Evolutionary conservation across 352 stramenopile species (phyloP).

Genomic region (Globisporangium carolinianum): DNA sequence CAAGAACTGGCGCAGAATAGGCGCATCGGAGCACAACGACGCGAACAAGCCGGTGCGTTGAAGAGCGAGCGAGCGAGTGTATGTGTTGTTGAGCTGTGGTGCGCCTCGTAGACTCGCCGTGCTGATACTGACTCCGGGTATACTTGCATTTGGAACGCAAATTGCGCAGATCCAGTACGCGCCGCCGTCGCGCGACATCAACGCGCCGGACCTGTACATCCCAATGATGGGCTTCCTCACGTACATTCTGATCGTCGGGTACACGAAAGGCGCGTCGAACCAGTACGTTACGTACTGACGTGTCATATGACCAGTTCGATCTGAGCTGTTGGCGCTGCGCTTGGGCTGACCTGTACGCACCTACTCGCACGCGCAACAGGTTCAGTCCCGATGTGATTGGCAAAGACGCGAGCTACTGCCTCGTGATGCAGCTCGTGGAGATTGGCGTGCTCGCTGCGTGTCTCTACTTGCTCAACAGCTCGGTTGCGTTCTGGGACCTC

Average conservation of each 20-base stretch:
- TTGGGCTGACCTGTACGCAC: slow-evolving; percentile 43
- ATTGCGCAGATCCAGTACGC: slow-evolving; percentile 67
- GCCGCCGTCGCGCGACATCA: slow-evolving; percentile 93
- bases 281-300: slow-evolving; percentile 36
- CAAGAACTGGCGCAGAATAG: slow-evolving; percentile 81
- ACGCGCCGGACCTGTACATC: slow-evolving; percentile 98
- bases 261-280: slow-evolving; percentile 92
- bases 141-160: slow-evolving; percentile 1
- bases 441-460: slow-evolving; percentile 92
- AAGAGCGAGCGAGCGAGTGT: neutral
- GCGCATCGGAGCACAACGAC: slow-evolving; percentile 39
- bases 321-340: too few relatives aligned
- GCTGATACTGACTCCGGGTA: too few relatives aligned
- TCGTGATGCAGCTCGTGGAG: slow-evolving; percentile 88
- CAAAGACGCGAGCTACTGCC: slow-evolving; percentile 89
- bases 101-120: too few relatives aligned
- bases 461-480: slow-evolving; percentile 92
- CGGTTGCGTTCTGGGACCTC: slow-evolving; percentile 93
- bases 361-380: slow-evolving; percentile 25
- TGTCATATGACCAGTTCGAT: too few relatives aligned
- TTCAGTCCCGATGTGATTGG: slow-evolving; percentile 96
- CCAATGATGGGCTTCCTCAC: slow-evolving; percentile 98
- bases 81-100: neutral
- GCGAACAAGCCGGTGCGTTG: slow-evolving; percentile 47
- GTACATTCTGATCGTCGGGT: slow-evolving; percentile 96